A percentile compares a stretch with the other conserved stretches of the same genome.
These are phyloP conservation scores for Chytriomyces confervae DNA, from an alignment of 192 early-diverging fungal species.

Conservation along the genomic window DNA sequence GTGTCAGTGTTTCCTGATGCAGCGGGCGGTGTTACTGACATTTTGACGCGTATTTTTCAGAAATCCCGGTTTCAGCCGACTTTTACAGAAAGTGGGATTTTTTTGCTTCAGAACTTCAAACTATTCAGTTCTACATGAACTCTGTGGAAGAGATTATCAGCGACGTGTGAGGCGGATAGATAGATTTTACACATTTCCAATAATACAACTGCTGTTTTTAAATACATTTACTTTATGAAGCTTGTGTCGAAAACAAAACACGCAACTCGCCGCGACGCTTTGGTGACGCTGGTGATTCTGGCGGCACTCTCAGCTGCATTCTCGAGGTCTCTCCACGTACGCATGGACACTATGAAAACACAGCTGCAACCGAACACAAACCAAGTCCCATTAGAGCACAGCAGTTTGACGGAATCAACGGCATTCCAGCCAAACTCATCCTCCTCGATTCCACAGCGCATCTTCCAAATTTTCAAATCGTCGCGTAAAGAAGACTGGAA, in stretches of 20 bases:
- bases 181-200: no score
- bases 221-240: not conserved
- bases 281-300: not conserved
- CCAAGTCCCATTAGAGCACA: not conserved
- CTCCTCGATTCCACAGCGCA: constrained; percentile 4
- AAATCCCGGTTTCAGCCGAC: no score
- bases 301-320: not conserved
- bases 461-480: constrained; percentile 24
- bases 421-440: not conserved
- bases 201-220: no score
- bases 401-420: not conserved
- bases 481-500: not conserved
- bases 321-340: not conserved
- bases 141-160: no score
- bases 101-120: no score
- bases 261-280: not conserved
- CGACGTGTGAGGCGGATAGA: no score
- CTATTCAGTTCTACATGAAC: no score
- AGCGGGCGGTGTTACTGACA: no score
- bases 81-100: no score
- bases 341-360: not conserved
- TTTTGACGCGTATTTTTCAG: no score
- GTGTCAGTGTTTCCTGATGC: no score
- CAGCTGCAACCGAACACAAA: not conserved
- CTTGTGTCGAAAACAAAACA: not conserved